Conservation (phyloP, 768 basidiomycete genomes). For the Termitomyces eurrhizus region DNA sequence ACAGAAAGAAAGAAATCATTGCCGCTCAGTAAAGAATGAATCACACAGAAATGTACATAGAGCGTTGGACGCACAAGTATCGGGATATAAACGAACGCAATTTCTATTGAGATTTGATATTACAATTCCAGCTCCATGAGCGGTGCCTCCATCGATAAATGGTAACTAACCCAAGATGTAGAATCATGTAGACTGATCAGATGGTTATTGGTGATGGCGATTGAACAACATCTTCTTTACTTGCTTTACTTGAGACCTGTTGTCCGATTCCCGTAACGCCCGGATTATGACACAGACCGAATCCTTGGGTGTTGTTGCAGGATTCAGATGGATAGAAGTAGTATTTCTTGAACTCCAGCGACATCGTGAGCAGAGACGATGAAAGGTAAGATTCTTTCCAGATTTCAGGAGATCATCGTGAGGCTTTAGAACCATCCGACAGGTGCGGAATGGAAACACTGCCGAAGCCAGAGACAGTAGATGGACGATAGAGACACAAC, state of each 20-base stretch:
- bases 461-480: too few relatives aligned
- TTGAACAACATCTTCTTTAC: not conserved
- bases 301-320: not conserved
- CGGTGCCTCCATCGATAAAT: not conserved
- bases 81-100: not conserved
- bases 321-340: not conserved
- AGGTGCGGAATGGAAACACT: too few relatives aligned
- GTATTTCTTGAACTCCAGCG: not conserved
- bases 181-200: not conserved
- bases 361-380: not conserved
- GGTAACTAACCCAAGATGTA: not conserved
- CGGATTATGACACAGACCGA: not conserved
- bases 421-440: too few relatives aligned
- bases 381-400: not conserved
- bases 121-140: not conserved
- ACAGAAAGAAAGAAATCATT: not conserved
- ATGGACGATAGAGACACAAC: too few relatives aligned
- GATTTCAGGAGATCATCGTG: too few relatives aligned
- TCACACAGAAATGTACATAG: not conserved
- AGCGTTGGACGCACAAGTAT: not conserved
- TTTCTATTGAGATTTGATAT: not conserved
- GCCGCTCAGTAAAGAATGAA: not conserved
- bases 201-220: not conserved
- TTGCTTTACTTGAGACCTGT: not conserved
- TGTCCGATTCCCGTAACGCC: conserved; percentile 3